phyloP scores from a whole-genome alignment of 352 stramenopile genomes.

The Phytophthora citricola region DNA sequence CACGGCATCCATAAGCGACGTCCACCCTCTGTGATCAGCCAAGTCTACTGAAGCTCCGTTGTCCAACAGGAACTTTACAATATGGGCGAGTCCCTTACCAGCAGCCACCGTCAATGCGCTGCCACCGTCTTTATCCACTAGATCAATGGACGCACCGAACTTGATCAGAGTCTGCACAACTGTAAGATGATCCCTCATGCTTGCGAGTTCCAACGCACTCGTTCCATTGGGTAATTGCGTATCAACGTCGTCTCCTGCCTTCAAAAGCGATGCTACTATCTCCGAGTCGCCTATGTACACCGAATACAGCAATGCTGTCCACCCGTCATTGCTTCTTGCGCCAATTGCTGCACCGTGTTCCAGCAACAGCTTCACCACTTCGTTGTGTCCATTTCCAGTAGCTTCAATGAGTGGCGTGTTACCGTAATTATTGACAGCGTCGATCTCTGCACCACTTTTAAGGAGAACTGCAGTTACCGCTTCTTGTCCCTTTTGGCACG shows the following conservation, averaged over 20 bases:
- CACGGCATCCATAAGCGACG: neutral
- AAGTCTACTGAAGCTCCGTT: neutral
- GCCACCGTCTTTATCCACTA: neutral
- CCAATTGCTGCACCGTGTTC: neutral
- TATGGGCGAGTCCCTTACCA: neutral
- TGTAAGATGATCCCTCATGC: too few relatives aligned
- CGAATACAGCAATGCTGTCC: neutral
- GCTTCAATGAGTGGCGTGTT: neutral
- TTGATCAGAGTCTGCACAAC: neutral
- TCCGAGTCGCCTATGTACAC: neutral
- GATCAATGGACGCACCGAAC: neutral
- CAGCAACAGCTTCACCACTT: constrained; percentile 1
- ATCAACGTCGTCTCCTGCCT: neutral
- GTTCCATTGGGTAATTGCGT: neutral
- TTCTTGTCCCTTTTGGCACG: neutral
- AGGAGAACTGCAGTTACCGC: neutral
- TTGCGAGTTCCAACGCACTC: neutral
- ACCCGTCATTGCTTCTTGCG: neutral
- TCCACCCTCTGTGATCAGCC: neutral
- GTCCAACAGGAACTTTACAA: neutral
- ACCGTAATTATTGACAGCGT: neutral
- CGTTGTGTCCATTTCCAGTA: constrained; percentile 6
- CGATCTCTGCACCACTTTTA: neutral
- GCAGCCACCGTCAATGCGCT: neutral
- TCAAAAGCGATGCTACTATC: neutral